phyloP scores from a whole-genome alignment of 331 rosid species.

The Quercus tomentella region DNA sequence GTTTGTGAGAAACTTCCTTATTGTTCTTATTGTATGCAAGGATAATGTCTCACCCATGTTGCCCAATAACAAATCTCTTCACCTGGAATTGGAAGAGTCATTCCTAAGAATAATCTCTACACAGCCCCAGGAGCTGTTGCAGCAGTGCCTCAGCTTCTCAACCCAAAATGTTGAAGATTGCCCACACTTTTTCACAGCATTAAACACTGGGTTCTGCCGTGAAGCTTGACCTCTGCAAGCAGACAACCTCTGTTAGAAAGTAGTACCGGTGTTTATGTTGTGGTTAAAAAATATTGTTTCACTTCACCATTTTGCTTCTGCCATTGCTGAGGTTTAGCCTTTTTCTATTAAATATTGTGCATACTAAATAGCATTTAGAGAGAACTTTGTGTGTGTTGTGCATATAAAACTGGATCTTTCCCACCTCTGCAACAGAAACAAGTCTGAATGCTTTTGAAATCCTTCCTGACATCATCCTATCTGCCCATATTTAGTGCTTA shows the following conservation, averaged over 20 bases:
- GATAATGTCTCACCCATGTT: constrained; percentile 66
- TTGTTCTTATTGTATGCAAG: constrained; percentile 79
- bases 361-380: constrained; percentile 20
- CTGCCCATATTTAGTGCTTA: too few species aligned
- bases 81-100: constrained; percentile 77
- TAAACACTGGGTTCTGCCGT: constrained; percentile 91
- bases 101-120: constrained; percentile 81
- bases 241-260: constrained; percentile 19
- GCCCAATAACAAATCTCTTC: constrained; percentile 49
- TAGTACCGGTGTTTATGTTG: neutral
- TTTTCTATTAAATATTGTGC: constrained; percentile 30
- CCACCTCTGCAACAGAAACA: neutral
- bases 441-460: neutral
- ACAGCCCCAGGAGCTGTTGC: constrained; percentile 79
- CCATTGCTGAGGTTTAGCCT: neutral
- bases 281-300: neutral
- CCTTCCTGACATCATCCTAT: neutral
- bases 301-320: neutral
- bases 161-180: constrained; percentile 83
- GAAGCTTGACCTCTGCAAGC: constrained; percentile 45
- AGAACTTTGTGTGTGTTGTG: constrained; percentile 9
- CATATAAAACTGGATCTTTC: constrained; percentile 16
- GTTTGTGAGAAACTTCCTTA: constrained; percentile 81
- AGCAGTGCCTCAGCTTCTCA: constrained; percentile 79
- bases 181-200: constrained; percentile 77